Base-by-base conservation (phyloP, 2,329 filamentous ascomycete genomes). In the Monosporascus ibericus region DNA sequence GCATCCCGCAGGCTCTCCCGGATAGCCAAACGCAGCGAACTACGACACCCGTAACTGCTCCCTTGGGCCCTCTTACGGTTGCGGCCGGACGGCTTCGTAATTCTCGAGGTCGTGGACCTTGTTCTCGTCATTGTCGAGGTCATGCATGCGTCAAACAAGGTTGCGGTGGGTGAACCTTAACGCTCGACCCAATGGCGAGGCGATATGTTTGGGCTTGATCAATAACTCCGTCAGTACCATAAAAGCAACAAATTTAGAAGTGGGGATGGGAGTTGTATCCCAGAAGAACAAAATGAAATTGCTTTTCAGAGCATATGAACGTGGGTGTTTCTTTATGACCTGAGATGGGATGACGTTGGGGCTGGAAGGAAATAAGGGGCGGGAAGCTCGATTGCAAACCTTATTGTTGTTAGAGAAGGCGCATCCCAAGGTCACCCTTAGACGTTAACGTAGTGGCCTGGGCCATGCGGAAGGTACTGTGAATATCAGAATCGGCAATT, bases 11-110 rank as follows among this genome's bases (percentile, higher is more conserved):
- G 50, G 22, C 57, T 59, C 18, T 51, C 47, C 20, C 48, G 50
- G 15, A 59, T 30, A 6, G 57, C 55, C 42, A 27, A 42, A 27
- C 58, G 62, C 6, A 62, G 36, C 4, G 60, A 64, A 44, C 54
- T 58, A 34, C 58, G 50, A 47, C 61, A 49, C 14, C 42, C 55
- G 48, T 56, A 18, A 15, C 14, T 7, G 24, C n/a, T 22, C 18
- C 14, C 42, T 4, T 46, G 17, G 42, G 15, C 24, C 3, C 14
- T 9, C 42, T 30, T 46, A 15, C 40, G 20, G 20, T 20, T 24
- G 20, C 22, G 40, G 20, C 20, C 14, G 40, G 40, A 18, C 8
- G 20, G 7, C 2, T 18, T 44, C 40, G 40, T 44, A 11, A 34
- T 34, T 34, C 30, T 14, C 11, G 30, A 34, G 11, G 11, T 14